These are phyloP conservation scores for Pyrus hybrid DNA, from an alignment of 331 rosid genomes.

Conservation along the genomic window DNA sequence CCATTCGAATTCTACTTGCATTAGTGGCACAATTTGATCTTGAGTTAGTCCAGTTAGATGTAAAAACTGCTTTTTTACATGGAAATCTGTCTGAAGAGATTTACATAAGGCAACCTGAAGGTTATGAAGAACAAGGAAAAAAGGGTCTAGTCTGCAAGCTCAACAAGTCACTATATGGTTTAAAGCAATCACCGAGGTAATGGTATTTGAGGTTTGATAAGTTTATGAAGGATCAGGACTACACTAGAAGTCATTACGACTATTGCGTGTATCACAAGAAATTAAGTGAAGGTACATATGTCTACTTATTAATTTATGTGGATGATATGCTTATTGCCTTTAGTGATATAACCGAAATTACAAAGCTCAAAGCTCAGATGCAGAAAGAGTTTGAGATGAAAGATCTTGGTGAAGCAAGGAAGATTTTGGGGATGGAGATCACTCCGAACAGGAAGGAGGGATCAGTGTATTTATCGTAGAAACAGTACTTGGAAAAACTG, in stretches of 20 bases:
- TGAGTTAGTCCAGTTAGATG: neutral
- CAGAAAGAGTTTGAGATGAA: neutral
- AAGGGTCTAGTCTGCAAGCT: neutral
- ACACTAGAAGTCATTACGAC: neutral
- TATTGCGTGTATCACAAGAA: neutral
- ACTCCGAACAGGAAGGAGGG: accelerated
- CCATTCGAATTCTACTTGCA: neutral
- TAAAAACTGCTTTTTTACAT: neutral
- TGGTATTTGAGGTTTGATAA: neutral
- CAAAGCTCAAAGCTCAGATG: neutral
- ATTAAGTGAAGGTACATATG: neutral
- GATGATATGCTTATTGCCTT: neutral
- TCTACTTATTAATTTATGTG: neutral
- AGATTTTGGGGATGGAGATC: neutral
- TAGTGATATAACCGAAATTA: neutral
- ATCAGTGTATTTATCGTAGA: accelerated
- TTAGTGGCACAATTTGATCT: neutral
- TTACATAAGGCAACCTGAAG: neutral
- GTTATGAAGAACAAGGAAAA: neutral
- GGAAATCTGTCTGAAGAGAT: neutral
- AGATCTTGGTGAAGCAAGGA: neutral
- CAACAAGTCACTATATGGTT: neutral
- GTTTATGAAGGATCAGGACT: neutral
- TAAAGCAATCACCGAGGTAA: no score
- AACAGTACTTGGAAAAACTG: neutral